phyloP scores from a whole-genome alignment of 164 flowering plant genomes.

The Tetrastigma voinierianum region DNA sequence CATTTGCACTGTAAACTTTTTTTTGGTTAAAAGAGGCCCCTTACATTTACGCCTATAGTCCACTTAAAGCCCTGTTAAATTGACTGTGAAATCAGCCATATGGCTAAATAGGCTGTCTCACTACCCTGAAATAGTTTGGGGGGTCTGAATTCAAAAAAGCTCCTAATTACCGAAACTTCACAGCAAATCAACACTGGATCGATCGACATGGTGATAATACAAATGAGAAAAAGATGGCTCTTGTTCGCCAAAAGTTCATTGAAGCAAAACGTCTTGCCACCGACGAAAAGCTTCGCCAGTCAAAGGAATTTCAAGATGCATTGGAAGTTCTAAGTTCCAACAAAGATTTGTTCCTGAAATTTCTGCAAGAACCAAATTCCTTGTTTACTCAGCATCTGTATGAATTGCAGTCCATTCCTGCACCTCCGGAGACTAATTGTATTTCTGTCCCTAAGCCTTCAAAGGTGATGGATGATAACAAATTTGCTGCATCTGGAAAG shows the following conservation, averaged over 20 bases:
- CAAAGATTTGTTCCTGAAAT: conserved; percentile 70
- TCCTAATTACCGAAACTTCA: no score
- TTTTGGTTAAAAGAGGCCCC: no score
- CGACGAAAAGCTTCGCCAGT: conserved; percentile 74
- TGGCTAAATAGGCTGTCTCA: no score
- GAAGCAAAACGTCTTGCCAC: conserved; percentile 84
- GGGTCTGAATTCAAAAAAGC: no score
- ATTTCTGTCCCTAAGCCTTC: conserved; percentile 88
- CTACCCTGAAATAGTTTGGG: no score
- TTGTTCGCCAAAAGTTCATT: conserved; percentile 83
- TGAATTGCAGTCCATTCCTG: conserved; percentile 47
- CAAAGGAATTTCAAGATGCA: conserved; percentile 90
- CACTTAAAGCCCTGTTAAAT: no score
- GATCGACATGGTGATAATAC: conserved; percentile 27
- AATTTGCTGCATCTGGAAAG: conserved; percentile 26
- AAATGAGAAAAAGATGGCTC: conserved; percentile 68
- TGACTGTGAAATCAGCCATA: no score
- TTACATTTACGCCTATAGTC: no score
- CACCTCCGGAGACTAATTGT: conserved; percentile 67
- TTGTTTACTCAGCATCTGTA: conserved; percentile 52
- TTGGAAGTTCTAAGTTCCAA: conserved; percentile 80
- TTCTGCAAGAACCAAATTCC: conserved; percentile 82
- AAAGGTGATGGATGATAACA: conserved; percentile 43
- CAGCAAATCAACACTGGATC: no score
- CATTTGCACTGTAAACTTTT: no score